Evolutionary conservation across 768 basidiomycete species (phyloP).

Genomic region (Lactifluus volemus): DNA sequence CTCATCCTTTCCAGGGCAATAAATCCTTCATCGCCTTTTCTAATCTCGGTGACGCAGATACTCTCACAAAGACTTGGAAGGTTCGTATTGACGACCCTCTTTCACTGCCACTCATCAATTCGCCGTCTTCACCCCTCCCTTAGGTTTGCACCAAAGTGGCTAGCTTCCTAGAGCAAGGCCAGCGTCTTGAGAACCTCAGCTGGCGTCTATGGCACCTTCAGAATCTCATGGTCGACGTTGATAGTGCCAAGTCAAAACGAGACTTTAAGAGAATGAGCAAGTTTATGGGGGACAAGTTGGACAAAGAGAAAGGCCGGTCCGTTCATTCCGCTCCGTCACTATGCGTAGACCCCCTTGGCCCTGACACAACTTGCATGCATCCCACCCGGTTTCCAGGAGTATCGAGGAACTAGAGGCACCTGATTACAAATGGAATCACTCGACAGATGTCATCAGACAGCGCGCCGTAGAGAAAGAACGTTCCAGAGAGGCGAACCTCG

Average conservation of each 20-base stretch:
- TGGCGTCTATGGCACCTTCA: conserved; percentile 93
- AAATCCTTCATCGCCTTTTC: conserved; percentile 92
- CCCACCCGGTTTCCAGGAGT: conserved; percentile 37
- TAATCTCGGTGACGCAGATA: conserved; percentile 76
- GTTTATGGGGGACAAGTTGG: conserved; percentile 84
- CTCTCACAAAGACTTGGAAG: conserved; percentile 89
- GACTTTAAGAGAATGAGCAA: conserved; percentile 87
- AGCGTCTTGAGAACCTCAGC: conserved; percentile 83
- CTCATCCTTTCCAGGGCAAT: conserved; percentile 52
- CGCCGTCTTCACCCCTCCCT: not conserved
- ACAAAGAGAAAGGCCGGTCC: conserved; percentile 86
- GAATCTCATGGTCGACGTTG: conserved; percentile 83
- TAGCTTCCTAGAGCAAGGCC: conserved; percentile 83
- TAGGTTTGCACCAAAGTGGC: conserved; percentile 89
- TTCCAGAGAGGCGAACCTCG: conserved; percentile 54
- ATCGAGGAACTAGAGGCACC: conserved; percentile 83
- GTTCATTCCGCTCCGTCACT: conserved; percentile 25
- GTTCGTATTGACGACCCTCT: conserved; percentile 28
- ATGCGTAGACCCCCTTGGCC: conserved; percentile 11
- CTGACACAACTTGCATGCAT: not conserved
- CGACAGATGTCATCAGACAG: conserved; percentile 69
- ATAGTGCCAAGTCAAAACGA: conserved; percentile 81
- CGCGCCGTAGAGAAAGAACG: conserved; percentile 78
- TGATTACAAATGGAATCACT: conserved; percentile 71
- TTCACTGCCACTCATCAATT: not conserved